Percentiles rank a stretch among this genome's conserved stretches.
Conservation (phyloP, 73 alveolate species). For the Paramecium octaurelia region DNA sequence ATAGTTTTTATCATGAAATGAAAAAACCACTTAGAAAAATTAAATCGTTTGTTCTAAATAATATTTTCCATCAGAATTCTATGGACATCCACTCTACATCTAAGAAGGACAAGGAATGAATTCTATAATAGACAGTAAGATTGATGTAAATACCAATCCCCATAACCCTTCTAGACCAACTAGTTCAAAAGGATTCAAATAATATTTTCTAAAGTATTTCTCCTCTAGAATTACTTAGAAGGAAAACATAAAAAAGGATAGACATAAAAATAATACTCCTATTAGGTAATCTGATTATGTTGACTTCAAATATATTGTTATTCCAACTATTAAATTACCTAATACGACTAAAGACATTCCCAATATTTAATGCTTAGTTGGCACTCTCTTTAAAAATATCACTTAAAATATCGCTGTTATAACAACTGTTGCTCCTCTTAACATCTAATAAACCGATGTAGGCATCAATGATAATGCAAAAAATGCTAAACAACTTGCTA, state of each 20-base stretch:
- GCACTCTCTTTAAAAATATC: conserved; percentile 75
- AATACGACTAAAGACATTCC: conserved; percentile 72
- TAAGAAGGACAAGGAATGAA: conserved; percentile 67
- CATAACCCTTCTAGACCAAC: conserved; percentile 96
- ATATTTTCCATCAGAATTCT: conserved; percentile 40
- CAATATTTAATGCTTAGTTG: conserved; percentile 70
- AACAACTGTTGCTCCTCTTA: conserved; percentile 89
- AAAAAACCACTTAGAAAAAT: conserved; percentile 61
- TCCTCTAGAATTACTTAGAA: conserved; percentile 86
- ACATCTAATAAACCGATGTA: conserved; percentile 91
- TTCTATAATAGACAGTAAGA: conserved; percentile 76
- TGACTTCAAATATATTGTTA: conserved; percentile 52
- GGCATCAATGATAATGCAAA: conserved; percentile 83
- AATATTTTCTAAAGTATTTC: conserved; percentile 72
- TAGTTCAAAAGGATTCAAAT: conserved; percentile 83
- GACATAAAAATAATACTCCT: background rate
- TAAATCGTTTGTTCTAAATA: conserved; percentile 71
- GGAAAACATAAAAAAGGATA: conserved; percentile 71
- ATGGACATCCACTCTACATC: conserved; percentile 53
- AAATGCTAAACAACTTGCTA: conserved; percentile 79
- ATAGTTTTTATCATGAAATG: background rate
- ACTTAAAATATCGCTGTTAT: conserved; percentile 76
- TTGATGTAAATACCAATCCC: conserved; percentile 71
- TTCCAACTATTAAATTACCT: conserved; percentile 83
- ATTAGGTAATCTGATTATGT: conserved; percentile 54